Evolutionary conservation across 768 basidiomycete species (phyloP), one percentile per base, ranked within the genome.

Genomic region (Lactarius sanguifluus): DNA sequence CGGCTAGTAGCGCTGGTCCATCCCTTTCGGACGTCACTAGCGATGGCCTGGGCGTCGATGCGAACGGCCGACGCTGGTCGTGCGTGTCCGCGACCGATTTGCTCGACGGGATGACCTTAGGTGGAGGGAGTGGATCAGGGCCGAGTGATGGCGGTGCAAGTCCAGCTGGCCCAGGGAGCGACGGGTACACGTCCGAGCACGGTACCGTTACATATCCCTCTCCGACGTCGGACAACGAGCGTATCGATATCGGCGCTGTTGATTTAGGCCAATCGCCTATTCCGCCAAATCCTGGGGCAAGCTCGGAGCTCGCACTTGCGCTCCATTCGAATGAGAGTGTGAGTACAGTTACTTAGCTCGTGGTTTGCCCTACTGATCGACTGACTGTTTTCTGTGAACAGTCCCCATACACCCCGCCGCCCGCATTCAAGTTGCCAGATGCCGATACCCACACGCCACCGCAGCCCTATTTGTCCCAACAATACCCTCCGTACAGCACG

Each of bases 61-160:
- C 59, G 5, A 59, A 64, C 40, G 66, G 67, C 10, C 68, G 70
- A 15, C 68, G 70, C 40, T 64, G 64, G 23, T 71, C 70, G 23
- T 71, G 70, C 57, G 64, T 69, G 32, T 70, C 68, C 6, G 64
- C 70, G 7, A 66, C 60, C 6, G 70, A 71, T 41, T 58, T 66
- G 62, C 50, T 71, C 40, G 59, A 58, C 25, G 47, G 59, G 30
- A 47, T 71, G 40, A 43, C 41, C 34, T 65, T 71, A 5, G 69
- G 59, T 25, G 55, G 59, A 15, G 68, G 59, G 1, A 36, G 25
- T 18, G 36, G 50, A 25, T 3, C 41, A 3, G 64, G 69, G 20
- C 32, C 50, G 16, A 25, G 50, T 15, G 68, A 65, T 5, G 59
- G 62, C n/a, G 57, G 52, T 20, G 30, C 41, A 25, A 64, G 61